Conservation (phyloP, 73 alveolate genomes). For the Durusdinium trenchii region DNA sequence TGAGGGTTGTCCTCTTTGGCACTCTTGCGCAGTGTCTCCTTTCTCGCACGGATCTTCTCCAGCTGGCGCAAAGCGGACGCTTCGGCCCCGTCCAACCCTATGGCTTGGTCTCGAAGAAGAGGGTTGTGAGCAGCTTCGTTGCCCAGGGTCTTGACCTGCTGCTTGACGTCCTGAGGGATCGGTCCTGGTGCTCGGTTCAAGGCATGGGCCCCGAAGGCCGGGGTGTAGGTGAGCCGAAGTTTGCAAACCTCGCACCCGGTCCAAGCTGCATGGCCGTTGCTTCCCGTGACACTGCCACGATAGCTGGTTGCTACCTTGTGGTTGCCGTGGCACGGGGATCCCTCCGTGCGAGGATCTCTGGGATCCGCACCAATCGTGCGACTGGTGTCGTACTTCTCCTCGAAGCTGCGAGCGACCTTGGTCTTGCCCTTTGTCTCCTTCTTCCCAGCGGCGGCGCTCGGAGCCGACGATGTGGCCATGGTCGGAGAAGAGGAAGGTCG, state of each 20-base stretch:
- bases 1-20: not conserved
- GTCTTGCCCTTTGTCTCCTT: not conserved
- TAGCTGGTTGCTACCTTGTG: not conserved
- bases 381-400: not conserved
- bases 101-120: not conserved
- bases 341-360: not conserved
- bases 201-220: slow-evolving; percentile 29
- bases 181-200: not conserved
- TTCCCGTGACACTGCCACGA: not conserved
- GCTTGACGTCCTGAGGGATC: not conserved
- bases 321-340: not conserved
- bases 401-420: not conserved
- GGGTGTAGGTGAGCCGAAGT: not conserved
- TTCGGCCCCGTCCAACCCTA: slow-evolving; percentile 17
- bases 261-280: not conserved
- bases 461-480: not conserved
- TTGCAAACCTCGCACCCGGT: not conserved
- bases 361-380: not conserved
- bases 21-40: not conserved
- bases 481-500: not conserved
- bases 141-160: slow-evolving; percentile 5
- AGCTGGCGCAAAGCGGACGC: not conserved
- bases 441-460: not conserved
- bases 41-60: not conserved
- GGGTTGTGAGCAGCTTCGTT: not conserved